Percentiles rank a stretch among this genome's conserved stretches.
phyloP scores from a whole-genome alignment of 345 rosid genomes.

The Aquilaria yunnanensis region DNA sequence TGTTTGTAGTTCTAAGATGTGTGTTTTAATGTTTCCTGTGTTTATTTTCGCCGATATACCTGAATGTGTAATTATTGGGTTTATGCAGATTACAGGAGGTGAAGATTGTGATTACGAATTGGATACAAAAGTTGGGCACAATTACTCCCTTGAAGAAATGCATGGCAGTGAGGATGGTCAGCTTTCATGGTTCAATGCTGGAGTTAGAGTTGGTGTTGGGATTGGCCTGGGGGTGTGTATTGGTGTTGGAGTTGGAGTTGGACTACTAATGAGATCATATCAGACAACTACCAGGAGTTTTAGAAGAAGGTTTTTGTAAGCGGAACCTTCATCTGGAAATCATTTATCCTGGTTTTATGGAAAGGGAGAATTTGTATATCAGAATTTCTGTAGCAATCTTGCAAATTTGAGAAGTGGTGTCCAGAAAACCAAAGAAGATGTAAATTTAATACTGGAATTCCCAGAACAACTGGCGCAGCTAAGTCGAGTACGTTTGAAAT shows the following conservation, averaged over 20 bases:
- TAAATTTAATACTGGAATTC: constrained; percentile 6
- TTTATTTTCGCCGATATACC: background rate
- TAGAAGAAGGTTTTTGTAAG: constrained; percentile 77
- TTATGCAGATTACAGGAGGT: constrained; percentile 42
- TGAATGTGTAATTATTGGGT: background rate
- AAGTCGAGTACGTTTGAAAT: constrained; percentile 1
- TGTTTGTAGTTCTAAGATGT: too few relatives aligned
- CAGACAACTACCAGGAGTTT: constrained; percentile 90
- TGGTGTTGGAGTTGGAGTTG: constrained; percentile 89
- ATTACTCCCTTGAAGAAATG: constrained; percentile 50
- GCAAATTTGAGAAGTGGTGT: constrained; percentile 17
- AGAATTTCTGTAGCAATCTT: constrained; percentile 17
- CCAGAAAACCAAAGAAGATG: constrained; percentile 4
- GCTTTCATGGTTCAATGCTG: constrained; percentile 90
- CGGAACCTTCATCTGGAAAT: constrained; percentile 2
- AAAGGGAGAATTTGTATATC: constrained; percentile 14
- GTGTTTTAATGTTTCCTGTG: too few relatives aligned
- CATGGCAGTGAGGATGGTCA: constrained; percentile 81
- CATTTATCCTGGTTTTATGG: background rate
- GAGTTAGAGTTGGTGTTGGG: constrained; percentile 94
- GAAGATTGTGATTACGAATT: constrained; percentile 46
- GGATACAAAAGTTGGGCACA: constrained; percentile 46
- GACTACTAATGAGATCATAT: constrained; percentile 90
- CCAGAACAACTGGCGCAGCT: background rate
- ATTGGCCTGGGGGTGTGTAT: constrained; percentile 95